Evolutionary conservation across 345 rosid genomes (phyloP), one percentile per base, ranked within the genome.

Genomic region (Hibiscus trionum): DNA sequence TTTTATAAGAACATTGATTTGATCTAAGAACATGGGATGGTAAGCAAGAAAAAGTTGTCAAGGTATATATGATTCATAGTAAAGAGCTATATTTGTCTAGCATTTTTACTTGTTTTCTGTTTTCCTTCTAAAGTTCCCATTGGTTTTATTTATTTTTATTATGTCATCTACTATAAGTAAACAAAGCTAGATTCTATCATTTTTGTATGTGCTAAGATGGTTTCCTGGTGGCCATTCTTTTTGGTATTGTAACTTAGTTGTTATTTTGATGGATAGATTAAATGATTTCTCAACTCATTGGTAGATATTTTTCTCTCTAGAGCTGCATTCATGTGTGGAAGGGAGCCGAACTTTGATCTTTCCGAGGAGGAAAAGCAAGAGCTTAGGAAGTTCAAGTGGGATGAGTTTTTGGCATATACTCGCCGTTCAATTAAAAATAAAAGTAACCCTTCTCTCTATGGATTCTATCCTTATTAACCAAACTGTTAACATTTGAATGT

Each of bases 311-410:
- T 21, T 64, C 3, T 77, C 16, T 70, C 76, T 83, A 94, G 98
- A 82, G 97, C 98, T 73, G 98, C 98, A 52, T 94, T 86, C 86
- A 94, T 91, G 98, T 91, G 98, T 53, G 97, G 96, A 66, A 87
- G 98, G 74, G 98, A 94, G 64, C 98, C 98, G 57, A 94, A 94
- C 86, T 84, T 90, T 55, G 95, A 87, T 79, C 90, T 94, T 17
- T 69, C 91, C 0, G 92, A 90, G 77, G 92, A 83, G 76, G 97
- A 83, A 74, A 91, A 88, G 78, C 81, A 73, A 79, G 91, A 94
- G 80, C 93, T 94, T 15, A 75, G 80, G 73, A 76, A 73, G 75
- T 88, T 91, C 80, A 85, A 80, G 68, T 94, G 98, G 98, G 97
- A 90, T 4, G 93, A 92, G 70, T 94, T 94, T 78, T 79, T 94